These are phyloP conservation scores for Hanseniaspora singularis DNA, from an alignment of 805 yeast genomes.

Conservation along the genomic window DNA sequence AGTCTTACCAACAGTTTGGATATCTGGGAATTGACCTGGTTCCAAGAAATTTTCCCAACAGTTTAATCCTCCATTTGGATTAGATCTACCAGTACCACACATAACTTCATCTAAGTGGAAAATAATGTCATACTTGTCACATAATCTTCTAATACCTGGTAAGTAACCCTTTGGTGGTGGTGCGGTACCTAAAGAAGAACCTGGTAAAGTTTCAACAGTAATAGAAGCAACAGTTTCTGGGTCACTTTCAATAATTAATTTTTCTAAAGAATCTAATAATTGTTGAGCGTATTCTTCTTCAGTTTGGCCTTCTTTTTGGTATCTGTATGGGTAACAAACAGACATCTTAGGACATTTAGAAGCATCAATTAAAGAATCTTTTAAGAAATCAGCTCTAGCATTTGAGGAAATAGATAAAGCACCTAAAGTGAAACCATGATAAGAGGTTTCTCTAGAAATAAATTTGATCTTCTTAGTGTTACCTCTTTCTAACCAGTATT, in stretches of 20 bases:
- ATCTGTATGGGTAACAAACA: conserved; percentile 29
- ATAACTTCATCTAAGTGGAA: conserved; percentile 45
- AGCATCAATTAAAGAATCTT: conserved; percentile 25
- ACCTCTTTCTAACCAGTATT: conserved; percentile 36
- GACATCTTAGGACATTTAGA: conserved; percentile 25
- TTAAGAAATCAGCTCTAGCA: conserved; percentile 29
- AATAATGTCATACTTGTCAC: conserved; percentile 41
- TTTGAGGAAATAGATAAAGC: conserved; percentile 34
- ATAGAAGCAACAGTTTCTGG: conserved; percentile 36
- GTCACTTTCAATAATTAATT: conserved; percentile 33
- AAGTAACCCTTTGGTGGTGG: conserved; percentile 38
- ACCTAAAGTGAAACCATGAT: conserved; percentile 41
- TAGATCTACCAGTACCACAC: conserved; percentile 45
- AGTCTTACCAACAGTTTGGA: conserved; percentile 39
- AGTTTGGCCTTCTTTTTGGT: conserved; percentile 29
- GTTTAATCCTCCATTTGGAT: conserved; percentile 33
- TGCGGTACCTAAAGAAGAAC: conserved; percentile 37
- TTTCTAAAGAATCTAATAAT: conserved; percentile 34
- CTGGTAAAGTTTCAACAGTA: conserved; percentile 37
- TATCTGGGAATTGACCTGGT: conserved; percentile 35
- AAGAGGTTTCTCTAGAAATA: conserved; percentile 35
- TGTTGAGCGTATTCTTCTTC: conserved; percentile 32
- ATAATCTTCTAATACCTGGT: conserved; percentile 36
- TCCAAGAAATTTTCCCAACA: conserved; percentile 37
- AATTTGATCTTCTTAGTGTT: conserved; percentile 33